Percentiles rank a stretch among this genome's conserved stretches.
Conservation (phyloP, 1,284 basidiomycete genomes). For the Athelia sp. region DNA sequence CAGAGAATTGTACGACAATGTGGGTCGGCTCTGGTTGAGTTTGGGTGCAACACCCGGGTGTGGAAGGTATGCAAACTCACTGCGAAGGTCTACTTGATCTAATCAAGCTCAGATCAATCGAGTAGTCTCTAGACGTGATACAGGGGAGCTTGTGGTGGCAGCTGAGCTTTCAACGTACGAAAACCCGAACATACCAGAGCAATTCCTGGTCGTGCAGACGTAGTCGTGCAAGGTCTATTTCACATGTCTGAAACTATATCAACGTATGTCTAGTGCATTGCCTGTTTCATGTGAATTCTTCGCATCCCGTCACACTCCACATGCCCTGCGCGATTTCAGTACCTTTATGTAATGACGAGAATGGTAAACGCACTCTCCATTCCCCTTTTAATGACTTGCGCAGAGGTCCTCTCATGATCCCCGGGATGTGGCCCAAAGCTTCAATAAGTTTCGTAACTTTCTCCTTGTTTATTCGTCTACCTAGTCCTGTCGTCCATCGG, state of each 20-base stretch:
- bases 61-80: conserved; percentile 37
- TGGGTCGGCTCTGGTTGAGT: conserved; percentile 35
- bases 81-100: too few species aligned
- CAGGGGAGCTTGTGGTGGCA: conserved; percentile 31
- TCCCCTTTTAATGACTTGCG: background rate
- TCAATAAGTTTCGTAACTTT: background rate
- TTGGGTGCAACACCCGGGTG: conserved; percentile 48
- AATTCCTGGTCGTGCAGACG: conserved; percentile 61
- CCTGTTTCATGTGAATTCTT: background rate
- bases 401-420: background rate
- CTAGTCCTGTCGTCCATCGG: background rate
- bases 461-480: background rate
- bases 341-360: too few species aligned
- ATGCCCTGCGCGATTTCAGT: too few species aligned
- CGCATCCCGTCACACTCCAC: background rate
- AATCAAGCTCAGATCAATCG: conserved; percentile 56
- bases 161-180: conserved; percentile 50
- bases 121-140: conserved; percentile 27
- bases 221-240: conserved; percentile 19
- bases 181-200: conserved; percentile 63
- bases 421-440: background rate
- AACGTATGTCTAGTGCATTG: too few species aligned
- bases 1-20: conserved; percentile 34
- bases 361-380: conserved; percentile 1
- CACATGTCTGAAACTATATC: too few species aligned